Evolutionary conservation across 805 yeast species (phyloP).

Genomic region (Ogataea methylovora): DNA sequence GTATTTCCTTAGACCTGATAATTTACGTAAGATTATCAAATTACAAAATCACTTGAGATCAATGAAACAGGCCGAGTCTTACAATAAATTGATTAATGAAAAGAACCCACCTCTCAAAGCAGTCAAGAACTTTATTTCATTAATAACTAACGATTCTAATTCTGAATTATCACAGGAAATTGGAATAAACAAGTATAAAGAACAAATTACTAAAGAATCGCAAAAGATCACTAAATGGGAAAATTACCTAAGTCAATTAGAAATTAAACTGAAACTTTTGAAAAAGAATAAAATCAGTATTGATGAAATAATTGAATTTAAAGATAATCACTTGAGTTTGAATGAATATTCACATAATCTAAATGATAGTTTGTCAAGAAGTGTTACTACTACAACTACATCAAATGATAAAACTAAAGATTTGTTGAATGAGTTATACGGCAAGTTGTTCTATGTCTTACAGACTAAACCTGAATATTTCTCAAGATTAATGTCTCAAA

Average conservation of each 20-base stretch:
- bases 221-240: conserved; percentile 65
- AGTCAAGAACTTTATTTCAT: conserved; percentile 66
- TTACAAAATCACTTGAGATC: conserved; percentile 74
- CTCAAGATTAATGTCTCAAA: conserved; percentile 38
- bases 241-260: conserved; percentile 65
- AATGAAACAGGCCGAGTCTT: conserved; percentile 61
- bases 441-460: conserved; percentile 68
- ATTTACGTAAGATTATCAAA: conserved; percentile 52
- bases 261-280: conserved; percentile 68
- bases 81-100: conserved; percentile 58
- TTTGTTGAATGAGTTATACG: conserved; percentile 59
- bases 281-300: conserved; percentile 74
- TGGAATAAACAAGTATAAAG: conserved; percentile 57
- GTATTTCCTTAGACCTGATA: conserved; percentile 42
- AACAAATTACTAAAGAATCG: conserved; percentile 63
- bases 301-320: conserved; percentile 44
- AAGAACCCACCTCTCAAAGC: conserved; percentile 74
- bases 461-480: conserved; percentile 81
- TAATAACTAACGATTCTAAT: conserved; percentile 49
- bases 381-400: conserved; percentile 5
- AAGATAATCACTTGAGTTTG: conserved; percentile 25
- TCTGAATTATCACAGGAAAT: conserved; percentile 71
- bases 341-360: conserved; percentile 18
- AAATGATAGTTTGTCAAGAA: conserved; percentile 15
- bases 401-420: conserved; percentile 30